phyloP scores from a whole-genome alignment of 169 alveolate species.

The Plasmodium berghei region DNA sequence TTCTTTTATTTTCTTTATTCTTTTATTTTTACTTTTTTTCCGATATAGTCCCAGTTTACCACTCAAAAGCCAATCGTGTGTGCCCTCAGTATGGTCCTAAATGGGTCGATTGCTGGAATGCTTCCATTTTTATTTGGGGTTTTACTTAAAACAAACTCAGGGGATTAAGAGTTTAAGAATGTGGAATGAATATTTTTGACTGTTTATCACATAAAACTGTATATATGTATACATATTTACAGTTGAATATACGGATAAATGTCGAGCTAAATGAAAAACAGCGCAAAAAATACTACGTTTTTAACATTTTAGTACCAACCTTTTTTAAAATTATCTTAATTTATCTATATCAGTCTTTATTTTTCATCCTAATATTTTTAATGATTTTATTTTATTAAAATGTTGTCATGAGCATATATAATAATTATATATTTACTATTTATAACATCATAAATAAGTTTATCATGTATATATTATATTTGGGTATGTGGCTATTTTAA shows the following conservation, averaged over 20 bases:
- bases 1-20: not conserved
- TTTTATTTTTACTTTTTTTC: not conserved
- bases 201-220: not conserved
- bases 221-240: not conserved
- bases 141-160: conserved; percentile 76
- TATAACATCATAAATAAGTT: no score
- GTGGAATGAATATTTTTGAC: conserved; percentile 4
- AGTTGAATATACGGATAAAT: not conserved
- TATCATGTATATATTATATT: no score
- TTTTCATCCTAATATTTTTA: no score
- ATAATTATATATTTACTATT: no score
- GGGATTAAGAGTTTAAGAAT: conserved; percentile 28
- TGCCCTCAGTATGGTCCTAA: conserved; percentile 86
- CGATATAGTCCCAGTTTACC: conserved; percentile 84
- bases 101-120: conserved; percentile 87
- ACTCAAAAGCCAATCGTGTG: conserved; percentile 84
- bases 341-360: no score
- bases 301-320: no score
- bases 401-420: no score
- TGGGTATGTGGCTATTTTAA: no score
- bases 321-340: no score
- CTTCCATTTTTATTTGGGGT: conserved; percentile 87
- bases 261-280: no score
- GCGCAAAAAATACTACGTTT: no score
- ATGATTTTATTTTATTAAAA: no score